Conservation (phyloP, 768 basidiomycete genomes). For the Amanita subjunquillea region DNA sequence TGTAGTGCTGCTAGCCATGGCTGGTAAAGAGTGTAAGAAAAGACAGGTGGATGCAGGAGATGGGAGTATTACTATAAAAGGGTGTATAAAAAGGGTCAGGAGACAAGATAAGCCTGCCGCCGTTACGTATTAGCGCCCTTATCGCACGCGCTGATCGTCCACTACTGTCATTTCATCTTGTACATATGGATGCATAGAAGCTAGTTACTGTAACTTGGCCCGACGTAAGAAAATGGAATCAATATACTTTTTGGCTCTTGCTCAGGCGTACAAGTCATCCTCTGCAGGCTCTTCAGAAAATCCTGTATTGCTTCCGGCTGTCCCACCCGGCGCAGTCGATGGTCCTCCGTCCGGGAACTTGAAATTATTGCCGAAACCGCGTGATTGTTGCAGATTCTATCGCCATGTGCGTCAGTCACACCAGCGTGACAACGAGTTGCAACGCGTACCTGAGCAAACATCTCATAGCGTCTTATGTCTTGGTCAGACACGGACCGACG, state of each 20-base stretch:
- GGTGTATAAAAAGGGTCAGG: neutral
- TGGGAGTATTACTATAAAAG: neutral
- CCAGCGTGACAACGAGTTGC: neutral
- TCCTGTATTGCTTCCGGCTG: slow-evolving; percentile 51
- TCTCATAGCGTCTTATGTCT: slow-evolving; percentile 96
- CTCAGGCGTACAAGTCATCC: slow-evolving; percentile 84
- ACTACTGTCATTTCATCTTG: neutral
- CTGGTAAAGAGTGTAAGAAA: neutral
- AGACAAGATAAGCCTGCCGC: neutral
- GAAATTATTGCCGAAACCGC: slow-evolving; percentile 91
- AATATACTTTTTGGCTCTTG: neutral
- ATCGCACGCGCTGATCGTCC: neutral
- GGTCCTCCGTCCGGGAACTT: slow-evolving; percentile 85
- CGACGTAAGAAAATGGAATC: slow-evolving; percentile 8
- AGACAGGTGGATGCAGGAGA: neutral
- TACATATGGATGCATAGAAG: slow-evolving; percentile 3
- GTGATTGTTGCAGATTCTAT: slow-evolving; percentile 83
- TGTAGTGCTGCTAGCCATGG: neutral
- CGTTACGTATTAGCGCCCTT: too few species aligned
- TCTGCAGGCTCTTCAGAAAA: slow-evolving; percentile 83
- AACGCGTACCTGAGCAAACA: slow-evolving; percentile 77
- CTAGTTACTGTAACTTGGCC: slow-evolving; percentile 1
- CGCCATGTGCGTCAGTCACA: neutral
- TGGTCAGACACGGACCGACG: slow-evolving; percentile 94
- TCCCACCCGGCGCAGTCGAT: slow-evolving; percentile 21